Evolutionary conservation across 1,284 basidiomycete species (phyloP).

Genomic region (Amylostereum areolatum): DNA sequence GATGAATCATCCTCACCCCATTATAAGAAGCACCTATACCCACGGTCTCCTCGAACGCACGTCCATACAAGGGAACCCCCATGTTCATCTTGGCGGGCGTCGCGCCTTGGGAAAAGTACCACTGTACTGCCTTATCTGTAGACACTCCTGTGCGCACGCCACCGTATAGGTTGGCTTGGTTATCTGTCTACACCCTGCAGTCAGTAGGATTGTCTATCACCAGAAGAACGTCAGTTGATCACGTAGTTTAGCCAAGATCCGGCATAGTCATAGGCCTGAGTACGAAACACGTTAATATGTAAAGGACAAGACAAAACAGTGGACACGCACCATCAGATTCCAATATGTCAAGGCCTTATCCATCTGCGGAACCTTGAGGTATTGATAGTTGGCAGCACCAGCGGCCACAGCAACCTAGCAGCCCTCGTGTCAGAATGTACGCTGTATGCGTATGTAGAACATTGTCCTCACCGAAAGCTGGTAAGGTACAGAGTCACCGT

Average conservation of each 20-base stretch:
- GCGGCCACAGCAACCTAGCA: conserved; percentile 45
- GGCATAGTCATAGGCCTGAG: conserved; percentile 71
- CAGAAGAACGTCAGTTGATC: conserved; percentile 6
- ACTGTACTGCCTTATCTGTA: conserved; percentile 67
- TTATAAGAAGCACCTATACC: conserved; percentile 74
- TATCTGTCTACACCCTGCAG: conserved; percentile 40
- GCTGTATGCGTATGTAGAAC: background rate
- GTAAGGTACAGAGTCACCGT: conserved; percentile 58
- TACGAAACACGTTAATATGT: background rate
- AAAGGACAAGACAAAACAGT: background rate
- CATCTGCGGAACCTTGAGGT: conserved; percentile 69
- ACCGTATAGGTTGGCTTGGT: conserved; percentile 82
- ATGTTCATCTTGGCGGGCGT: conserved; percentile 70
- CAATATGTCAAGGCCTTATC: conserved; percentile 73
- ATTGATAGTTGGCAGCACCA: conserved; percentile 61
- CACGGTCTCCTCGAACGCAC: conserved; percentile 74
- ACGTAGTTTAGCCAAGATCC: conserved; percentile 61
- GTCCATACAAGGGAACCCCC: conserved; percentile 85
- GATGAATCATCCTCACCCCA: conserved; percentile 39
- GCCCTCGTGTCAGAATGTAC: no score
- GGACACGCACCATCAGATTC: conserved; percentile 78
- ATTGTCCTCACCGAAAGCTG: conserved; percentile 39
- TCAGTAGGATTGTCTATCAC: conserved; percentile 1
- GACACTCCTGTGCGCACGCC: conserved; percentile 54
- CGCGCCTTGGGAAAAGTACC: conserved; percentile 66